phyloP scores from a whole-genome alignment of 345 rosid genomes.

The Aquilaria malaccensis region DNA sequence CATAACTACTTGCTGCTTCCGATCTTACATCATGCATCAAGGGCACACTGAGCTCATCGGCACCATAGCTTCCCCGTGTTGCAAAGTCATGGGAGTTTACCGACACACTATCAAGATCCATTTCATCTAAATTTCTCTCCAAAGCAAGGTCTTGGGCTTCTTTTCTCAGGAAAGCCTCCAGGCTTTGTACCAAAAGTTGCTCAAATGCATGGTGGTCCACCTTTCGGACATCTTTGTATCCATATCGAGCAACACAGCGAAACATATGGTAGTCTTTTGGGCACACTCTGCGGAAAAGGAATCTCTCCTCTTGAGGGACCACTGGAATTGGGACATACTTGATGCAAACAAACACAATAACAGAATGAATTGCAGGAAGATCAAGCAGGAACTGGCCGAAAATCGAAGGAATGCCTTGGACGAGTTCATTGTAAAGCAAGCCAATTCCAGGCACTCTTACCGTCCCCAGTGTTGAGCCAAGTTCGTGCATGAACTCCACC shows the following conservation, averaged over 20 bases:
- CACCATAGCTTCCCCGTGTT: constrained; percentile 1
- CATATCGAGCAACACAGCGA: constrained; percentile 81
- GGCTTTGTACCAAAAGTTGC: constrained; percentile 72
- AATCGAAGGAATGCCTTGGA: constrained; percentile 82
- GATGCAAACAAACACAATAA: constrained; percentile 83
- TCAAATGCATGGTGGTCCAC: constrained; percentile 81
- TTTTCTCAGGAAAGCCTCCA: constrained; percentile 68
- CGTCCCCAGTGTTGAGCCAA: constrained; percentile 82
- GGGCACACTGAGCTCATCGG: constrained; percentile 57
- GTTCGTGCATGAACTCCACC: constrained; percentile 77
- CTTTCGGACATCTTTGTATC: constrained; percentile 84
- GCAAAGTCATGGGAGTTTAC: constrained; percentile 25
- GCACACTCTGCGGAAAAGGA: constrained; percentile 81
- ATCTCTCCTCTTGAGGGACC: constrained; percentile 85
- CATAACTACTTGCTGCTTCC: constrained; percentile 26
- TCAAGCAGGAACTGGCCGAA: constrained; percentile 78
- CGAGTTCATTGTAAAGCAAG: constrained; percentile 80
- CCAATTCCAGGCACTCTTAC: constrained; percentile 85
- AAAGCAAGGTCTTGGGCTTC: constrained; percentile 78
- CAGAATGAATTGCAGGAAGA: constrained; percentile 92
- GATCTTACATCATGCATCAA: constrained; percentile 41
- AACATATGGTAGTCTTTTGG: constrained; percentile 95
- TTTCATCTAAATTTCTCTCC: constrained; percentile 44
- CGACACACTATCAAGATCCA: constrained; percentile 39
- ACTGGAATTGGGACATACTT: constrained; percentile 92